Conservation (phyloP, 805 yeast genomes). For the Candida vaughaniae region DNA sequence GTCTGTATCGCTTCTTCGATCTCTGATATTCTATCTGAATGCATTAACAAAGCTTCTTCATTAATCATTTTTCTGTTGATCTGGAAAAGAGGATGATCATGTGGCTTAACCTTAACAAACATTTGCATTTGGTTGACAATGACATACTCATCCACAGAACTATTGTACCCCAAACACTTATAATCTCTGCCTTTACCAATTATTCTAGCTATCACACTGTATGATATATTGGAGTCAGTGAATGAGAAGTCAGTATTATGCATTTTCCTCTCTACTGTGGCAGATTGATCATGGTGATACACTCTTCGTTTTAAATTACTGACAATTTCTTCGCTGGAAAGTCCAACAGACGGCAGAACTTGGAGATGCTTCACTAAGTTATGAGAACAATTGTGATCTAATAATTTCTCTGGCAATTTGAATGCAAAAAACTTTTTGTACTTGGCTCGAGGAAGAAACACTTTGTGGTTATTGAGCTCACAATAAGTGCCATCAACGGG, state of each 20-base stretch:
- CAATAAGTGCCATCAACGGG: constrained; percentile 31
- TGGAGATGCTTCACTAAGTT: constrained; percentile 36
- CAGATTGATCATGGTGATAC: constrained; percentile 5
- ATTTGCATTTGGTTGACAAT: constrained; percentile 28
- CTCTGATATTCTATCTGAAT: constrained; percentile 24
- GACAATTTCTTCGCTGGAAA: constrained; percentile 28
- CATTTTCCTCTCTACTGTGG: constrained; percentile 9
- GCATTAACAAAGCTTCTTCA: constrained; percentile 34
- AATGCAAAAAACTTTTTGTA: constrained; percentile 43
- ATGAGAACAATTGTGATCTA: constrained; percentile 37
- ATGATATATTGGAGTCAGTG: constrained; percentile 27
- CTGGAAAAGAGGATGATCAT: constrained; percentile 24
- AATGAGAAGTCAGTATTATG: constrained; percentile 27
- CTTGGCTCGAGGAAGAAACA: constrained; percentile 28
- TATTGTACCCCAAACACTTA: constrained; percentile 17
- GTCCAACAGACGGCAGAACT: constrained; percentile 36
- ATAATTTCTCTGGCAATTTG: constrained; percentile 34
- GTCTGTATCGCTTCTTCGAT: constrained; percentile 27
- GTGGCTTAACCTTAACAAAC: constrained; percentile 25
- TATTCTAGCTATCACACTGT: constrained; percentile 35
- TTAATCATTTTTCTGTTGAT: constrained; percentile 29
- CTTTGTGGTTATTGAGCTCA: constrained; percentile 23
- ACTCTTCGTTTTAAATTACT: constrained; percentile 15
- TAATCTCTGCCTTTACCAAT: constrained; percentile 37
- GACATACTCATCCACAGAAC: constrained; percentile 22